These are phyloP conservation scores for Blastobotrys americana DNA, from an alignment of 805 yeast genomes.

Conservation along the genomic window DNA sequence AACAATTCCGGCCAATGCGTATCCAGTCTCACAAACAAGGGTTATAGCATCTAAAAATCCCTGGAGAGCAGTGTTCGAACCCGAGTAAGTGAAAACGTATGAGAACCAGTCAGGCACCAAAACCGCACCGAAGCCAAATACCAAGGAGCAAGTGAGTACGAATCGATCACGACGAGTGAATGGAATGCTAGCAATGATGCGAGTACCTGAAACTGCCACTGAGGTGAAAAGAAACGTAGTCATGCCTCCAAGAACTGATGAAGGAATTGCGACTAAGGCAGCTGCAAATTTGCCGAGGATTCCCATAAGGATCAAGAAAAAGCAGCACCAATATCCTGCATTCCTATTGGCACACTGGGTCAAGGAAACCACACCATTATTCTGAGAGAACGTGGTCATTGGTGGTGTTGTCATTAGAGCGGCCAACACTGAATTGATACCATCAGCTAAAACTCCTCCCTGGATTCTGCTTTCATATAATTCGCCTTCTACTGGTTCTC, in stretches of 20 bases:
- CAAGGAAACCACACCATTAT: conserved; percentile 88
- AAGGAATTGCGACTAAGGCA: conserved; percentile 78
- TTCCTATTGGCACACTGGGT: conserved; percentile 85
- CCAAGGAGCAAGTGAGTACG: conserved; percentile 55
- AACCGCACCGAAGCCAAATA: conserved; percentile 62
- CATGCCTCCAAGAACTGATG: conserved; percentile 83
- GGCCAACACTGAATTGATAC: conserved; percentile 68
- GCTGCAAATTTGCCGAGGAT: conserved; percentile 81
- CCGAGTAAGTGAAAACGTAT: conserved; percentile 56
- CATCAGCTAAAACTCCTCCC: conserved; percentile 90
- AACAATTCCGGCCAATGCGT: conserved; percentile 60
- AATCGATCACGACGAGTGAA: conserved; percentile 71
- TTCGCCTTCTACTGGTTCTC: conserved; percentile 77
- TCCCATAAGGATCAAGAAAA: conserved; percentile 81
- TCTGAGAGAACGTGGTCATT: conserved; percentile 87
- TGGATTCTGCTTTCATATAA: conserved; percentile 78
- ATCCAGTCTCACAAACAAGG: conserved; percentile 66
- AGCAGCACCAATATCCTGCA: conserved; percentile 74
- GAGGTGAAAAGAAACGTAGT: conserved; percentile 67
- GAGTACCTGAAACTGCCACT: conserved; percentile 68
- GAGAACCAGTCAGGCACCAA: conserved; percentile 61
- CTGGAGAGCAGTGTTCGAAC: conserved; percentile 46
- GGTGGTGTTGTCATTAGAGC: conserved; percentile 83
- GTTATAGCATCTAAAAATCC: conserved; percentile 66
- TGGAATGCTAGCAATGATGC: conserved; percentile 46